These are phyloP conservation scores for Megacollybia marginata DNA, from an alignment of 768 basidiomycete genomes.

Conservation along the genomic window DNA sequence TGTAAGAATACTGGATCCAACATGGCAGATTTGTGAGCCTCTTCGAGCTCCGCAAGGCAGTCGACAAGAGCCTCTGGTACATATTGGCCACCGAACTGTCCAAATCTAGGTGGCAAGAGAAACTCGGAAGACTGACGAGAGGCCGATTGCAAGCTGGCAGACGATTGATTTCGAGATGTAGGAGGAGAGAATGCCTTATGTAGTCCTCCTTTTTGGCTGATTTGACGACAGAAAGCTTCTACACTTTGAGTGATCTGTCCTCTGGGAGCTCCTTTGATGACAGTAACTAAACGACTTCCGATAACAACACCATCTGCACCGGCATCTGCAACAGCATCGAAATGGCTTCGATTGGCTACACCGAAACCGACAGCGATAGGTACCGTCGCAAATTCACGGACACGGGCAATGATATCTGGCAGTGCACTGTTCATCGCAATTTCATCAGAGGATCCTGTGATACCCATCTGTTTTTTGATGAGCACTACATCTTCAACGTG, in stretches of 20 bases:
- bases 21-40: slow-evolving; percentile 81
- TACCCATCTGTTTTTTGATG: slow-evolving; percentile 72
- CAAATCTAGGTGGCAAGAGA: slow-evolving; percentile 75
- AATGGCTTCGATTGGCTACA: slow-evolving; percentile 84
- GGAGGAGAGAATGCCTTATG: slow-evolving; percentile 26
- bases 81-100: slow-evolving; percentile 95
- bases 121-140: slow-evolving; percentile 21
- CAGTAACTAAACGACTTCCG: slow-evolving; percentile 75
- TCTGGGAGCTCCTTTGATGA: slow-evolving; percentile 62
- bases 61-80: slow-evolving; percentile 96
- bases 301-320: slow-evolving; percentile 97
- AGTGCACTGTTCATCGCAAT: slow-evolving; percentile 68
- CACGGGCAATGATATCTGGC: slow-evolving; percentile 76
- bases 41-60: slow-evolving; percentile 83
- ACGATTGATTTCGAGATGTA: slow-evolving; percentile 12
- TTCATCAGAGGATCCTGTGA: slow-evolving; percentile 83
- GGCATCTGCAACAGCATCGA: slow-evolving; percentile 74
- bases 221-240: slow-evolving; percentile 66
- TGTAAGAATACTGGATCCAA: slow-evolving; percentile 88
- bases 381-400: slow-evolving; percentile 69
- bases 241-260: slow-evolving; percentile 46
- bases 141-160: slow-evolving; percentile 22
- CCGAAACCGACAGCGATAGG: slow-evolving; percentile 97
- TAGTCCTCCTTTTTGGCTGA: slow-evolving; percentile 42
- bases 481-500: slow-evolving; percentile 2